Percentiles rank a stretch among this genome's conserved stretches.
Conservation (phyloP, 108 stramenopile genomes). For the Heterococcus sp. region DNA sequence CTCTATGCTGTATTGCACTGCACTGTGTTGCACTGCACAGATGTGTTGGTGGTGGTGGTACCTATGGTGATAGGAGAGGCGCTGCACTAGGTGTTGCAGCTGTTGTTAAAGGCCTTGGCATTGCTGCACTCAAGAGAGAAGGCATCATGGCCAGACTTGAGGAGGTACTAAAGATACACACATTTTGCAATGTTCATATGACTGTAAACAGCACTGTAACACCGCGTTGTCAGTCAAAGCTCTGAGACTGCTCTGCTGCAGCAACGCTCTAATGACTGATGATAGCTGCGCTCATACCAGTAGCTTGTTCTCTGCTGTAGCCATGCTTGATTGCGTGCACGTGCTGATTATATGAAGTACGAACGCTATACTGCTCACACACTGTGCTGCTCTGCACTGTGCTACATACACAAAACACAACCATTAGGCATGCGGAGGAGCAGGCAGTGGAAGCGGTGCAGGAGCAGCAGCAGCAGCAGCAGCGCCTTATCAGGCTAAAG, state of each 20-base stretch:
- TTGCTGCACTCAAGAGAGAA: slow-evolving; percentile 84
- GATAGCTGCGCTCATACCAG: too few relatives aligned
- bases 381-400: neutral
- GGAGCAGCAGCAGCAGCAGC: too few relatives aligned
- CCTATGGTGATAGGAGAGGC: slow-evolving; percentile 64
- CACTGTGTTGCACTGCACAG: too few relatives aligned
- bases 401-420: neutral
- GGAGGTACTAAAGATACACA: slow-evolving; percentile 64
- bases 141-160: slow-evolving; percentile 79
- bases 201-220: too few relatives aligned
- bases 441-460: slow-evolving; percentile 13
- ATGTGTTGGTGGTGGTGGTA: slow-evolving; percentile 4
- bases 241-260: too few relatives aligned
- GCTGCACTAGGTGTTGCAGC: slow-evolving; percentile 94
- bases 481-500: slow-evolving; percentile 63
- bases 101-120: slow-evolving; percentile 95
- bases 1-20: neutral
- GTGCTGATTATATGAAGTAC: too few relatives aligned
- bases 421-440: neutral
- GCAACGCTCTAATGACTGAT: too few relatives aligned
- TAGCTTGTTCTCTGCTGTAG: too few relatives aligned
- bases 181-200: too few relatives aligned
- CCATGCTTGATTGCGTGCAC: too few relatives aligned
- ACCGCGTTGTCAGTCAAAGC: too few relatives aligned
- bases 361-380: too few relatives aligned